Conservation (phyloP, 441 rosid species). For the Gossypium schwendimanii region DNA sequence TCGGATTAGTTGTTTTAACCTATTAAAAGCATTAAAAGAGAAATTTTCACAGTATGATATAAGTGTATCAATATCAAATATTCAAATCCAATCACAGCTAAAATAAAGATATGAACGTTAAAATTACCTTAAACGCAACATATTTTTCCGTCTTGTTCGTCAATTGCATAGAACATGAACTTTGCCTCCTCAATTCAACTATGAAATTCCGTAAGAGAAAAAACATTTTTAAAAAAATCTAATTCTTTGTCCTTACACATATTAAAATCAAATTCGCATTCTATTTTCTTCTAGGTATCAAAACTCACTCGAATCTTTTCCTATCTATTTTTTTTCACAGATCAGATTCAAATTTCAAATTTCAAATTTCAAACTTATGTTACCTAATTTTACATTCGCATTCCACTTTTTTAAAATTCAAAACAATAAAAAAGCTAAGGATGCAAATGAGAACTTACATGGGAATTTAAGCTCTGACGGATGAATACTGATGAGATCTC, state of each 20-base stretch:
- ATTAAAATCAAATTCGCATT: background rate
- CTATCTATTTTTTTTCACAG: background rate
- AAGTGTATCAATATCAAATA: slow-evolving; percentile 10
- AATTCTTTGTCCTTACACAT: background rate
- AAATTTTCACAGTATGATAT: background rate
- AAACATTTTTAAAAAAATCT: background rate
- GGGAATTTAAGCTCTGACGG: slow-evolving; percentile 70
- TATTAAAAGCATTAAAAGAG: slow-evolving; percentile 13
- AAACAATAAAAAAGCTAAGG: slow-evolving; percentile 10
- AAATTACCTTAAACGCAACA: slow-evolving; percentile 72
- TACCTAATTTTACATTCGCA: background rate
- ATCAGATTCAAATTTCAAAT: background rate
- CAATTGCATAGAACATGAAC: slow-evolving; percentile 59
- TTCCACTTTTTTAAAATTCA: background rate
- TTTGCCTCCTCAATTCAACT: slow-evolving; percentile 89
- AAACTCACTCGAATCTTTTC: background rate
- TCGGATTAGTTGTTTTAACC: slow-evolving; percentile 89
- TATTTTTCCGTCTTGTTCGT: slow-evolving; percentile 61
- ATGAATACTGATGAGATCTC: slow-evolving; percentile 58
- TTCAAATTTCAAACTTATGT: background rate
- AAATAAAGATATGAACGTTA: background rate
- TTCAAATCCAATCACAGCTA: slow-evolving; percentile 2
- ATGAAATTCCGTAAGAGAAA: slow-evolving; percentile 6
- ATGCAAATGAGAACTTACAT: slow-evolving; percentile 33
- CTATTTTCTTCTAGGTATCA: background rate